Percentiles rank a stretch among this genome's conserved stretches.
Conservation (phyloP, 1,284 basidiomycete species). For the Trichosporon inkin region DNA sequence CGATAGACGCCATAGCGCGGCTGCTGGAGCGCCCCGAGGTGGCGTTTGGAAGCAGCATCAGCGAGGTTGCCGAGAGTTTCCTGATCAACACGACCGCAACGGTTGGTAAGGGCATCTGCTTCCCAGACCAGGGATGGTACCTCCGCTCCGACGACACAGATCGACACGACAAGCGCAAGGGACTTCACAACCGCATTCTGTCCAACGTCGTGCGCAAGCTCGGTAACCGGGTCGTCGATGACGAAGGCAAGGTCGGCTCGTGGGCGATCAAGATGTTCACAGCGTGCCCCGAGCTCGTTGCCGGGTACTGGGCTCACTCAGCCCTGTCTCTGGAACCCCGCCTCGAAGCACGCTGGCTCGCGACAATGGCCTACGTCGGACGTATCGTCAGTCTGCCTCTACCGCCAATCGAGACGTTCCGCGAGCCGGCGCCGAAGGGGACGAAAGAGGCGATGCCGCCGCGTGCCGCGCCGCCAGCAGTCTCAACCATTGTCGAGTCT, state of each 20-base stretch:
- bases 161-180: conserved; percentile 38
- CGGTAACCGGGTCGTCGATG: conserved; percentile 67
- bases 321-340: conserved; percentile 78
- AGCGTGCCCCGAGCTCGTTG: conserved; percentile 80
- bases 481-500: conserved; percentile 66
- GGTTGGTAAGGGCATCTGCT: conserved; percentile 80
- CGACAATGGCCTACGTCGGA: conserved; percentile 76
- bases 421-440: conserved; percentile 35
- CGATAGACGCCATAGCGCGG: conserved; percentile 67
- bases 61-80: conserved; percentile 81
- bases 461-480: conserved; percentile 66
- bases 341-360: conserved; percentile 81
- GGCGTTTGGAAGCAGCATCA: conserved; percentile 55
- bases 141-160: conserved; percentile 55
- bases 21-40: conserved; percentile 71
- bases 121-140: conserved; percentile 87
- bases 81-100: conserved; percentile 78
- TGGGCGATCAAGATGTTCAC: conserved; percentile 70
- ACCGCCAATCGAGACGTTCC: conserved; percentile 60
- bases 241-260: conserved; percentile 72
- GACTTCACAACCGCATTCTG: conserved; percentile 77
- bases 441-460: conserved; percentile 52
- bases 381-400: conserved; percentile 69
- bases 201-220: conserved; percentile 68
- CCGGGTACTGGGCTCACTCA: conserved; percentile 71